These are phyloP conservation scores for Arctostaphylos glauca DNA, from an alignment of 148 eudicot genomes.

Conservation along the genomic window DNA sequence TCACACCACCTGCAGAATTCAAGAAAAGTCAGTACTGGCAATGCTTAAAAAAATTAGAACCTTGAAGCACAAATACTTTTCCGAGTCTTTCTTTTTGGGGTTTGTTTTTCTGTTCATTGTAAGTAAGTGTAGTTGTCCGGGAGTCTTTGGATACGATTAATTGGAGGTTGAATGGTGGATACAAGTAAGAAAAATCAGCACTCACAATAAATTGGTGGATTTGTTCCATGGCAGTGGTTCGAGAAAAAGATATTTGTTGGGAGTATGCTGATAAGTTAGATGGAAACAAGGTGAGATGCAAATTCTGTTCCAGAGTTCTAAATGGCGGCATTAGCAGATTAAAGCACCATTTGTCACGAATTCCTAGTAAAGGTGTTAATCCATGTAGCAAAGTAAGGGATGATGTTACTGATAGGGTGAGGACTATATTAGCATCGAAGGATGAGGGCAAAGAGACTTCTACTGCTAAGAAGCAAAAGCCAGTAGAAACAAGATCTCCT, in stretches of 20 bases:
- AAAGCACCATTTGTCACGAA: constrained; percentile 87
- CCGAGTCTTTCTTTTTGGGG: not conserved
- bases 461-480: constrained; percentile 54
- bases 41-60: not conserved
- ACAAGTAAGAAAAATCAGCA: not conserved
- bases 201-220: not conserved
- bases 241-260: constrained; percentile 95
- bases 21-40: not conserved
- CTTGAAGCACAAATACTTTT: not conserved
- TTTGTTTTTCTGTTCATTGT: not conserved
- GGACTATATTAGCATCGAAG: constrained; percentile 63
- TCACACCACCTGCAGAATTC: not conserved
- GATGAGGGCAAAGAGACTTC: constrained; percentile 61
- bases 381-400: constrained; percentile 91
- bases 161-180: not conserved
- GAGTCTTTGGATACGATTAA: not conserved
- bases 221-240: constrained; percentile 62
- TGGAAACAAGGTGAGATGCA: constrained; percentile 95
- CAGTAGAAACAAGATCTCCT: constrained; percentile 46
- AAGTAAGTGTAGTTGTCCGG: not conserved
- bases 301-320: constrained; percentile 70
- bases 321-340: constrained; percentile 95
- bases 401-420: constrained; percentile 76
- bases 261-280: constrained; percentile 94
- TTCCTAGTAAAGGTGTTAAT: constrained; percentile 97